A percentile compares a stretch with the other conserved stretches of the same genome.
phyloP scores from a whole-genome alignment of 2,329 filamentous ascomycete genomes.

The Orbilia brochopaga region DNA sequence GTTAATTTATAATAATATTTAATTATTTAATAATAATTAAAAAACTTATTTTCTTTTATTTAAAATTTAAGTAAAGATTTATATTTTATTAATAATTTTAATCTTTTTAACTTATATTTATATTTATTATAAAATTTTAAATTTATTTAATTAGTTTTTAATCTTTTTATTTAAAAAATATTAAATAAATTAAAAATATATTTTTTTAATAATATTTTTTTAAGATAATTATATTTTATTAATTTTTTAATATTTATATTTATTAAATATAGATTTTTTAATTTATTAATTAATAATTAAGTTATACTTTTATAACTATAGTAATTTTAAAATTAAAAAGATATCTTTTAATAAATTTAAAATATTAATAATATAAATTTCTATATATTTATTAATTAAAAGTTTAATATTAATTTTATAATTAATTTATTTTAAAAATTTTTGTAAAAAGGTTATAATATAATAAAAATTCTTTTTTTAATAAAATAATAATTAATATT shows the following conservation, averaged over 20 bases:
- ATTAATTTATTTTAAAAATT: background rate
- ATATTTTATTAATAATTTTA: background rate
- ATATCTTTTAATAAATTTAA: background rate
- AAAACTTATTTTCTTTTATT: no score
- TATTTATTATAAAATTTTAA: background rate
- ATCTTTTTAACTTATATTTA: background rate
- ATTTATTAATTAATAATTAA: background rate
- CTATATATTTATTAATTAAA: background rate
- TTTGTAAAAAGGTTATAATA: background rate
- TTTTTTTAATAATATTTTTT: background rate
- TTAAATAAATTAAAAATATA: background rate
- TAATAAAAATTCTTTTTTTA: background rate
- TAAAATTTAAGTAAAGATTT: background rate
- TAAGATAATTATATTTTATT: background rate
- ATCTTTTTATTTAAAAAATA: background rate
- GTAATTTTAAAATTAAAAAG: background rate
- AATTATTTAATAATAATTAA: no score
- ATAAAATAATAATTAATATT: background rate
- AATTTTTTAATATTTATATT: background rate
- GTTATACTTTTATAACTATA: no score
- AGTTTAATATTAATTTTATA: background rate
- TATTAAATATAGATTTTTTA: background rate
- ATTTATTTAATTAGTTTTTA: background rate
- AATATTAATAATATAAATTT: background rate
- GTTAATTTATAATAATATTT: no score